Conservation (phyloP, 1,139 yeast genomes). For the Kurtzmaniella quercitrusa region DNA sequence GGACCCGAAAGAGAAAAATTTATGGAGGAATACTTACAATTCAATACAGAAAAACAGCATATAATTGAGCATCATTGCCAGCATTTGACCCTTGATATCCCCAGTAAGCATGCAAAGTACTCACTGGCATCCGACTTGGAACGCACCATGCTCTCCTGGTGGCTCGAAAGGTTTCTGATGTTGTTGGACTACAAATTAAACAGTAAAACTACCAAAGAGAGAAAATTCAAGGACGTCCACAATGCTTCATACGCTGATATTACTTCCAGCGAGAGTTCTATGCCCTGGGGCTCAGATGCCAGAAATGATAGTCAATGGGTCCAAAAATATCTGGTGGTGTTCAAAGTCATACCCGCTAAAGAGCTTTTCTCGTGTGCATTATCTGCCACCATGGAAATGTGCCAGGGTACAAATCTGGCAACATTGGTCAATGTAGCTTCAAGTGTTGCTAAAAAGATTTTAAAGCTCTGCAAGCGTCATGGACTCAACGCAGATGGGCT, state of each 20-base stretch:
- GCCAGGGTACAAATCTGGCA: not conserved
- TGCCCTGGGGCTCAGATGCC: not conserved
- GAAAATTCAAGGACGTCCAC: too few species aligned
- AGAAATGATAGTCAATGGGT: not conserved
- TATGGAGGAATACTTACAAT: conserved; percentile 20
- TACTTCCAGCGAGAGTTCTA: conserved; percentile 1
- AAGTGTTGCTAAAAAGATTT: not conserved
- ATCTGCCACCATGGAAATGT: not conserved
- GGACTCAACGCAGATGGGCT: not conserved
- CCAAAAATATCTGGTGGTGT: not conserved
- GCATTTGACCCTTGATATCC: conserved; percentile 12
- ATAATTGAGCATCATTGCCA: conserved; percentile 21
- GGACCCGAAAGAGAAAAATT: conserved; percentile 13
- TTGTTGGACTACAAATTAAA: conserved; percentile 6
- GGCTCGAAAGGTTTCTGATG: conserved; percentile 11
- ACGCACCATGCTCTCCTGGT: conserved; percentile 4
- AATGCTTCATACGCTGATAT: too few species aligned
- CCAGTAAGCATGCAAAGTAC: conserved; percentile 3
- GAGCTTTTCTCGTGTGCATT: not conserved
- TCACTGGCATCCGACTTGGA: conserved; percentile 8
- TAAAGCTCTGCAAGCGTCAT: not conserved
- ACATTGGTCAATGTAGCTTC: not conserved
- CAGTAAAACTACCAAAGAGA: conserved; percentile 3
- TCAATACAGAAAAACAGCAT: conserved; percentile 22
- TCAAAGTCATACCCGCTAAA: not conserved